Conservation (phyloP, 2,329 filamentous ascomycete genomes). For the Leptoxyphium fumago region DNA sequence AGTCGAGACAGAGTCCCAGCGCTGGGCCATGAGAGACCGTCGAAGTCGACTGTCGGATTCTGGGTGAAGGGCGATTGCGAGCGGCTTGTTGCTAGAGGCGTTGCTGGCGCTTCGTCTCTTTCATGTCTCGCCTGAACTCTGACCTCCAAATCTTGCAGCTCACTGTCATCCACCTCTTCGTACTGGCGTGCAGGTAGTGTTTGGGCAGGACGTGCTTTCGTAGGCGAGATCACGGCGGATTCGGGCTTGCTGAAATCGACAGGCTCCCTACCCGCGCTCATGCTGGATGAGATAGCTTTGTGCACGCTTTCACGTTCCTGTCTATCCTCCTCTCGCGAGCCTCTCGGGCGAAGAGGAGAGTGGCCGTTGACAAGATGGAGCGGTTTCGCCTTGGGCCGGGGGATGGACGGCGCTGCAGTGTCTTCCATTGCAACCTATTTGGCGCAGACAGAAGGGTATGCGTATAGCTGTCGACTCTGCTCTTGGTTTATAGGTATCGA, state of each 20-base stretch:
- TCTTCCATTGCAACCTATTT: constrained; percentile 15
- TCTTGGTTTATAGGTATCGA: too few relatives aligned
- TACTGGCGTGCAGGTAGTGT: constrained; percentile 11
- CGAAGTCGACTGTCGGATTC: constrained; percentile 38
- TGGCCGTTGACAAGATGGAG: constrained; percentile 42
- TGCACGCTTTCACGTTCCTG: constrained; percentile 43
- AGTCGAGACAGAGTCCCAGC: constrained; percentile 16
- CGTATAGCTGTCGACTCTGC: too few relatives aligned
- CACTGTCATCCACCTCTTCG: constrained; percentile 32
- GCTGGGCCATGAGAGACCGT: constrained; percentile 42
- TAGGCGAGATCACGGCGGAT: constrained; percentile 1
- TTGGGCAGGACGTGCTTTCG: constrained; percentile 3
- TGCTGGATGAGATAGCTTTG: constrained; percentile 44
- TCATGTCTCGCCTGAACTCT: constrained; percentile 31
- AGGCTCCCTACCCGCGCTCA: constrained; percentile 31
- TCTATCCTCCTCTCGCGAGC: constrained; percentile 30
- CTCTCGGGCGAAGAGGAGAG: constrained; percentile 33
- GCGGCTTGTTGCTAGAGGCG: constrained; percentile 38
- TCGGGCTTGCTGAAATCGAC: constrained; percentile 27
- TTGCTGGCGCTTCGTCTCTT: constrained; percentile 37
- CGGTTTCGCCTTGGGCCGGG: constrained; percentile 36
- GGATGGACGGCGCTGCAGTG: constrained; percentile 17
- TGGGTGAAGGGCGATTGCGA: constrained; percentile 34
- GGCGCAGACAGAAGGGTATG: too few relatives aligned
- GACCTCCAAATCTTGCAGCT: constrained; percentile 9